A percentile compares a stretch with the other conserved stretches of the same genome.
These are phyloP conservation scores for Backusella australiensis DNA, from an alignment of 192 early-diverging fungal genomes.

Conservation along the genomic window DNA sequence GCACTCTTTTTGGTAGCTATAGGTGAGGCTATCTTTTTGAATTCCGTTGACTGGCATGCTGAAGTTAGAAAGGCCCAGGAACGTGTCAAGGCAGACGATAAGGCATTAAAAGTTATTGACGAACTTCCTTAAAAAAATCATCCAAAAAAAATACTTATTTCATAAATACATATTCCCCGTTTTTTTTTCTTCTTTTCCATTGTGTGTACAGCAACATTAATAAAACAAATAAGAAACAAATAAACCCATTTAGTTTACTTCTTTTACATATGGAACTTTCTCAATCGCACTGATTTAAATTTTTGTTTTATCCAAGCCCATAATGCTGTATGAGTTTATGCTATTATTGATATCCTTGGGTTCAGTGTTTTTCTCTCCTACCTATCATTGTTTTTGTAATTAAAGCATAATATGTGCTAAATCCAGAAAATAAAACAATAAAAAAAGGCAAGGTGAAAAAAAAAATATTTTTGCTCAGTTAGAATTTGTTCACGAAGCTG, in stretches of 20 bases:
- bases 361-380: too few relatives aligned
- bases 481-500: background rate
- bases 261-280: background rate
- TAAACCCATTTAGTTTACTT: background rate
- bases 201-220: background rate
- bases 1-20: slow-evolving; percentile 24
- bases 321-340: too few relatives aligned
- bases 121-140: background rate
- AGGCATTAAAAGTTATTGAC: background rate
- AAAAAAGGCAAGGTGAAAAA: background rate
- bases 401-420: too few relatives aligned
- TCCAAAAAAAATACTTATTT: background rate
- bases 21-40: slow-evolving; percentile 7
- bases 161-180: slow-evolving; percentile 2
- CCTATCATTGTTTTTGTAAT: too few relatives aligned
- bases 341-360: too few relatives aligned
- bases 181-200: background rate
- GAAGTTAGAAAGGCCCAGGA: slow-evolving; percentile 8
- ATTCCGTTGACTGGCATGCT: slow-evolving; percentile 4
- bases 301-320: background rate
- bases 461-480: background rate
- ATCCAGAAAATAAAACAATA: background rate
- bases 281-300: background rate
- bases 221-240: background rate
- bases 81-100: background rate